Evolutionary conservation across 1,284 basidiomycete genomes (phyloP), one percentile per base, ranked within the genome.

Genomic region (Termitomyces sp.): DNA sequence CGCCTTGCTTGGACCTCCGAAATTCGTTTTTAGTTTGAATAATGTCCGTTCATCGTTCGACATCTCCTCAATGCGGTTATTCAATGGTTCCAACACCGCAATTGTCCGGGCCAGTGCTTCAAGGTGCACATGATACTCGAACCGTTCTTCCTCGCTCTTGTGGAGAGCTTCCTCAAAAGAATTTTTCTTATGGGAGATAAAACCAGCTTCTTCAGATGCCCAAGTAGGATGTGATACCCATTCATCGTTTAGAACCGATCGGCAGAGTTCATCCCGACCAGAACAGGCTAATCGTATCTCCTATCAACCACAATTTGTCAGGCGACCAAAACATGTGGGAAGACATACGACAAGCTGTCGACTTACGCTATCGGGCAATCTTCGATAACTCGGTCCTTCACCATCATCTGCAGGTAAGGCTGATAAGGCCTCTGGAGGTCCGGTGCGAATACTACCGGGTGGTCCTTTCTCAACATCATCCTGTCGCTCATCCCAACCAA

Each of bases 211-310:
- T 65, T 98, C 97, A 58, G 96, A 98, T 17, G 92, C 93, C 93
- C 94, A 98, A 0, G 93, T 96, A 1, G 96, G 96, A 70, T 99
- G 94, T 19, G 94, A 97, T 26, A 98, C 92, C 92, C 94, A 97
- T 62, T 88, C 83, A 66, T 98, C 94, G 67, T 98, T 99, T 54
- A 99, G 83, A 17, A 99, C 94, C 47, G 94, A 95, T 73, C 94
- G 92, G 70, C 93, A 97, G 61, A 98, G 88, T 60, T 94, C 86
- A 66, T 98, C 95, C 38, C 97, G 87, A 6, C 92, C 95, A 2
- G 94, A 97, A 70, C 97, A 99, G 48, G 92, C 90, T 30, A 98
- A 73, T 53, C 85, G 83, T 64, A 91, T 83, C 75, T 98, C 96
- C 92, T 94, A 64, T 53, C 64, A 56, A 56, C 46, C 28, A 52